These are phyloP conservation scores for Pythium aphanidermatum DNA, from an alignment of 352 stramenopile species.

Conservation along the genomic window DNA sequence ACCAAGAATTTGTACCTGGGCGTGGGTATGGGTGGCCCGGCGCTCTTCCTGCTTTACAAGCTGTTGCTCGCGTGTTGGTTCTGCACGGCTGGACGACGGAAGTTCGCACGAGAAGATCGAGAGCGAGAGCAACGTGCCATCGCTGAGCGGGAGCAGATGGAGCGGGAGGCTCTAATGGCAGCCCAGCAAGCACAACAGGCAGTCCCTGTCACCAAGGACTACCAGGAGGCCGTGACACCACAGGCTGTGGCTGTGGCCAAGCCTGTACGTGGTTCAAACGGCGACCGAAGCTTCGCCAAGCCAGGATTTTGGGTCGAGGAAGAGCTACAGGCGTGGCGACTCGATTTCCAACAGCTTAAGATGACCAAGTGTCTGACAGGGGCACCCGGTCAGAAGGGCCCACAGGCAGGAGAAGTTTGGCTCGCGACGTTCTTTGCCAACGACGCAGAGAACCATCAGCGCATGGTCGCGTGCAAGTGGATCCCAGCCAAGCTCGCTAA, in stretches of 20 bases:
- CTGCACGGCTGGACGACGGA: slow-evolving; percentile 16
- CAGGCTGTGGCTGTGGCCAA: too few relatives aligned
- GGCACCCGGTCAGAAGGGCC: slow-evolving; percentile 34
- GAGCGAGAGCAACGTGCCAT: slow-evolving; percentile 11
- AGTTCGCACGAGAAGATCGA: slow-evolving; percentile 18
- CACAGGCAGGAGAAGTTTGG: slow-evolving; percentile 45
- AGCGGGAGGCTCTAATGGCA: slow-evolving; percentile 2
- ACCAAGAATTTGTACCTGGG: slow-evolving; percentile 19
- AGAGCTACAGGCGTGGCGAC: slow-evolving; percentile 55
- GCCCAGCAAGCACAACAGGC: background rate
- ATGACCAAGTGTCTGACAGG: slow-evolving; percentile 50
- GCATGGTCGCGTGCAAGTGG: slow-evolving; percentile 52
- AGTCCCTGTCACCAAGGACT: too few relatives aligned
- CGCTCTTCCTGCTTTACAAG: slow-evolving; percentile 22
- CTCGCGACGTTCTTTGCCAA: slow-evolving; percentile 37
- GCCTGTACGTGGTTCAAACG: too few relatives aligned
- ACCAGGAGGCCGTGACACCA: background rate
- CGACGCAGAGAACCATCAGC: slow-evolving; percentile 23
- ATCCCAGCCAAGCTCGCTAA: slow-evolving; percentile 28
- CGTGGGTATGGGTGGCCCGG: slow-evolving; percentile 13
- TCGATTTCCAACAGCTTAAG: slow-evolving; percentile 59
- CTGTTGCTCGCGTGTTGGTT: slow-evolving; percentile 20
- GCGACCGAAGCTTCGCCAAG: slow-evolving; percentile 1
- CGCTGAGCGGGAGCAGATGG: slow-evolving; percentile 14
- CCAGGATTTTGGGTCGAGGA: slow-evolving; percentile 60